Percentiles rank a stretch among this genome's conserved stretches.
Conservation (phyloP, 1,284 basidiomycete genomes). For the Apiotrichum gracile region DNA sequence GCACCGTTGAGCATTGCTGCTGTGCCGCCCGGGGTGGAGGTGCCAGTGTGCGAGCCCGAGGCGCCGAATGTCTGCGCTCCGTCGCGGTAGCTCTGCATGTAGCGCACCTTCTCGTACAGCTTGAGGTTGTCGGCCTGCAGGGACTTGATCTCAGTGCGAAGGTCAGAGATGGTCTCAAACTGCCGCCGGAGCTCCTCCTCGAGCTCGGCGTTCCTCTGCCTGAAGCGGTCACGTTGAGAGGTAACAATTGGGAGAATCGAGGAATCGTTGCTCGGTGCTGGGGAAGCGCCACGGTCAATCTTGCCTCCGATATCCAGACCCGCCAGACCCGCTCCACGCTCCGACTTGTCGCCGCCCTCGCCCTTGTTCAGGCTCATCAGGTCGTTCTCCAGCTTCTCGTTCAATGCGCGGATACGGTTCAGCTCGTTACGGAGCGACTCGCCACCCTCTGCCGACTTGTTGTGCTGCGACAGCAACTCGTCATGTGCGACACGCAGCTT, state of each 20-base stretch:
- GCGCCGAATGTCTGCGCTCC: too few species aligned
- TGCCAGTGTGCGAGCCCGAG: conserved; percentile 5
- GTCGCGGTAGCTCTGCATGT: conserved; percentile 88
- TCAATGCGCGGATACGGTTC: conserved; percentile 68
- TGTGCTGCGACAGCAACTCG: conserved; percentile 67
- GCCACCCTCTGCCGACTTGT: conserved; percentile 58
- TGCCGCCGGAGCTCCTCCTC: conserved; percentile 96
- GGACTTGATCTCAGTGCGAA: conserved; percentile 78
- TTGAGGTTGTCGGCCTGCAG: conserved; percentile 90
- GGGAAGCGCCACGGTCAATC: conserved; percentile 39
- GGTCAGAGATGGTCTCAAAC: conserved; percentile 84
- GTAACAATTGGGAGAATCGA: conserved; percentile 95
- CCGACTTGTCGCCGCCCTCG: conserved; percentile 8
- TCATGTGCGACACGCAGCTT: conserved; percentile 76
- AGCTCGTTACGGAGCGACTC: conserved; percentile 61
- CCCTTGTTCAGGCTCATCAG: conserved; percentile 65
- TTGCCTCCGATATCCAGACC: conserved; percentile 62
- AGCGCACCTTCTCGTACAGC: conserved; percentile 91
- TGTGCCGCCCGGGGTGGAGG: conserved; percentile 9
- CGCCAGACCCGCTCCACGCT: conserved; percentile 52
- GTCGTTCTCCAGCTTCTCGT: conserved; percentile 87
- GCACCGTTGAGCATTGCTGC: conserved; percentile 34
- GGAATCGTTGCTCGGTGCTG: conserved; percentile 66
- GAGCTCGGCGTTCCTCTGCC: conserved; percentile 89
- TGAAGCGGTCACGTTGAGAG: conserved; percentile 89